Evolutionary conservation across 106 monocot species (phyloP).

Genomic region (Dendrobium nobile): DNA sequence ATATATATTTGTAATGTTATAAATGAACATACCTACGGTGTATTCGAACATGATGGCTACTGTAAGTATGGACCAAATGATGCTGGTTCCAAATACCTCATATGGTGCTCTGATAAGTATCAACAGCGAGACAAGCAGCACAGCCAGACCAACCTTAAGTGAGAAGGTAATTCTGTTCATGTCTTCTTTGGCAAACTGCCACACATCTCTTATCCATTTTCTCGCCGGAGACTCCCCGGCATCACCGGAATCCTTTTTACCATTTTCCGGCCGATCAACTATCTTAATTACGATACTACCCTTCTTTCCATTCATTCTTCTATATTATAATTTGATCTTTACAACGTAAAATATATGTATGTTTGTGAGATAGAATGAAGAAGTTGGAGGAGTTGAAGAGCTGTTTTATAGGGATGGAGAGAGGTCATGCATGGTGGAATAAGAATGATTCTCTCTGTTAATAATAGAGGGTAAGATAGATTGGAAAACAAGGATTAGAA

Average conservation of each 20-base stretch:
- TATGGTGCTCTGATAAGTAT: slow-evolving; percentile 49
- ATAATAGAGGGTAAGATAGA: slow-evolving; percentile 4
- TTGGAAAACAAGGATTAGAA: neutral
- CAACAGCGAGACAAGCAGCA: slow-evolving; percentile 63
- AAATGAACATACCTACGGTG: slow-evolving; percentile 50
- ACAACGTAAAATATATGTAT: no score
- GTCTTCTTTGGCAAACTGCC: slow-evolving; percentile 59
- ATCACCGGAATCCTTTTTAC: slow-evolving; percentile 7
- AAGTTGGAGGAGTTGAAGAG: no score
- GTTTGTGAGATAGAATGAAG: no score
- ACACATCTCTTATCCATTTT: slow-evolving; percentile 45
- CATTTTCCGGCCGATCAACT: slow-evolving; percentile 11
- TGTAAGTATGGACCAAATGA: slow-evolving; percentile 79
- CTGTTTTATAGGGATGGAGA: no score
- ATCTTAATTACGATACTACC: slow-evolving; percentile 21
- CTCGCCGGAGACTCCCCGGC: slow-evolving; percentile 5
- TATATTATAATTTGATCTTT: no score
- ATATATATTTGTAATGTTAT: no score
- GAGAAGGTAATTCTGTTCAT: slow-evolving; percentile 47
- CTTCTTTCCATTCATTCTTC: slow-evolving; percentile 48
- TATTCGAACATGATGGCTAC: slow-evolving; percentile 81
- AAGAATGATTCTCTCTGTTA: neutral
- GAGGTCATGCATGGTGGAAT: neutral
- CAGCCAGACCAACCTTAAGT: slow-evolving; percentile 56
- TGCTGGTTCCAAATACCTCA: slow-evolving; percentile 39